Percentiles rank a stretch among this genome's conserved stretches.
phyloP scores from a whole-genome alignment of 257 asterid species.

The Solanum virginianum region DNA sequence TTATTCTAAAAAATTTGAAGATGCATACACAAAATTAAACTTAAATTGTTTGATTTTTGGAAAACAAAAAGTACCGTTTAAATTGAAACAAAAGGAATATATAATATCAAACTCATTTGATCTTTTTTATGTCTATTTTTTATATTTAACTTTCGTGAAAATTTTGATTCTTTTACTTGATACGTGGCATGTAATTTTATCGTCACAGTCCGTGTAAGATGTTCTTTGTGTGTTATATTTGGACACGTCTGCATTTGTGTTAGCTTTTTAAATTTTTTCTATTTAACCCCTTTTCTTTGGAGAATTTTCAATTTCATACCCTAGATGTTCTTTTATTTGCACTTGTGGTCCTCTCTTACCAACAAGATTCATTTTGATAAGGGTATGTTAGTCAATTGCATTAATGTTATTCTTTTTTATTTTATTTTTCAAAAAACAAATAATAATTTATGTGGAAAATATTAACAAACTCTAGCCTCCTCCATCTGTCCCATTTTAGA shows the following conservation, averaged over 20 bases:
- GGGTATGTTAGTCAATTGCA: background rate
- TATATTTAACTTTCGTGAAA: background rate
- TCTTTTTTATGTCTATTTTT: no score
- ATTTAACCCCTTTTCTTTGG: background rate
- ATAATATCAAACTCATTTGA: no score
- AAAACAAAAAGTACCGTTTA: no score
- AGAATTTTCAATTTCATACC: background rate
- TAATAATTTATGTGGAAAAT: background rate
- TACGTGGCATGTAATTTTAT: background rate
- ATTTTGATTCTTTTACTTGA: background rate
- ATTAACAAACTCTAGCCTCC: background rate
- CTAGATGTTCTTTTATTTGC: background rate
- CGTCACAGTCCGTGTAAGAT: background rate
- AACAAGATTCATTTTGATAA: background rate
- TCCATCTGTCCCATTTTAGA: no score
- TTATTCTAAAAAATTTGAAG: no score
- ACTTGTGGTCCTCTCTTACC: background rate
- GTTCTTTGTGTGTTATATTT: background rate
- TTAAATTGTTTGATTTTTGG: no score
- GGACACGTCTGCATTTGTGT: background rate
- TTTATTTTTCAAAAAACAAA: background rate
- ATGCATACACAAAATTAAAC: accelerated
- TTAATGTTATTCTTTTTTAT: background rate
- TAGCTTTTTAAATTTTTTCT: background rate
- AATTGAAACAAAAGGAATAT: no score